Base-by-base conservation (phyloP, 1,139 yeast species). In the Zygosaccharomyces sapae region DNA sequence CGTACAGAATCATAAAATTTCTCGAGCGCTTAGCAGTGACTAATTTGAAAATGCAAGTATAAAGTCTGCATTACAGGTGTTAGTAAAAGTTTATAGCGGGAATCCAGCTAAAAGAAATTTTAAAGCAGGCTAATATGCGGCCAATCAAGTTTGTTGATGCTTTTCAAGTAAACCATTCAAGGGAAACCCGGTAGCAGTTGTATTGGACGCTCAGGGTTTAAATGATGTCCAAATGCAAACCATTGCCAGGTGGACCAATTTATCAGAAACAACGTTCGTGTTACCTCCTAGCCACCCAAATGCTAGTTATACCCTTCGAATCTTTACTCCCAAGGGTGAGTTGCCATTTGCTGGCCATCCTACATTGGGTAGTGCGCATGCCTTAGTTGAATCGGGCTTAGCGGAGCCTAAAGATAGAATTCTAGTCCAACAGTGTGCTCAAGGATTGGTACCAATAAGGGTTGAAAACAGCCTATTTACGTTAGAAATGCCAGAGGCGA, bases 281-380 rank as follows among this genome's bases (percentile, higher is more conserved):
- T 57, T 68, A 30, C 69, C 67, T 24, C 71, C 80, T 5, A 64
- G 72, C 0, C 53, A 51, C 9, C 43, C 55, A 1, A 53, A 55
- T 7, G 76, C 76, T 7, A 75, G 72, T 55, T 79, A 78, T 60
- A 67, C 60, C 45, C 62, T 78, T 6, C 64, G 81, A 25, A 79
- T 79, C 9, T 78, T 77, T 54, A 68, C 76, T 0, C 75, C 79
- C 0, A 52, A 40, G 2, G 39, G 44, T 1, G 83, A 79, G 54
- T 58, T 79, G 34, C 80, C 80, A 2, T 79, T 79, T 65, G 83
- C 83, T 0, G 83, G 84, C 0, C 83, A 79, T 55, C 83, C 83
- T 2, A 78, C 81, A 0, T 54, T 79, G 24, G 83, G 83, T 2
- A 66, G 80, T 0, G 72, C 76, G 31, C 66, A 60, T 55, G 79